A percentile compares a stretch with the other conserved stretches of the same genome.
These are phyloP conservation scores for Botryotinia globosa DNA, from an alignment of 2,329 filamentous ascomycete species.

Conservation along the genomic window DNA sequence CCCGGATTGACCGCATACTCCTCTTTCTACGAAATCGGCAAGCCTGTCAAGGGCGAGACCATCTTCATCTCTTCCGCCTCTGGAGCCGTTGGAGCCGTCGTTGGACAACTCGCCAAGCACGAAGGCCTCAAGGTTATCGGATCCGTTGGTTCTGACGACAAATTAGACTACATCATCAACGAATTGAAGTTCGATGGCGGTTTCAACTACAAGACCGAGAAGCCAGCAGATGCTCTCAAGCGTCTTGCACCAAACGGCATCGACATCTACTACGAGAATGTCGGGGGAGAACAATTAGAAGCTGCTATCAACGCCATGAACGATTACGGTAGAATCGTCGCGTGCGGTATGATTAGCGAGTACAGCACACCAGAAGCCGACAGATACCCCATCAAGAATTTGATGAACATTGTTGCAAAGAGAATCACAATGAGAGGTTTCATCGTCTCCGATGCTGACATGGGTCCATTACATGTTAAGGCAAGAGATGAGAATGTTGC, in stretches of 20 bases:
- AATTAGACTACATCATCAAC: constrained; percentile 70
- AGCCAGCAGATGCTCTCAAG: constrained; percentile 58
- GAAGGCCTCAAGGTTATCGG: constrained; percentile 73
- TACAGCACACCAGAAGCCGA: constrained; percentile 57
- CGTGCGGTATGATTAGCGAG: constrained; percentile 64
- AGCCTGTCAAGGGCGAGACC: constrained; percentile 73
- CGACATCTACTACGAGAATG: constrained; percentile 81
- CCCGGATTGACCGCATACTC: constrained; percentile 74
- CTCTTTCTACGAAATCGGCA: constrained; percentile 70
- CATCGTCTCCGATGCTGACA: constrained; percentile 59
- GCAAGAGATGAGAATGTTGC: constrained; percentile 65
- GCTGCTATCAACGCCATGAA: constrained; percentile 64
- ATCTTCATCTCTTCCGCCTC: constrained; percentile 75
- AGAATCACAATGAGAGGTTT: constrained; percentile 65
- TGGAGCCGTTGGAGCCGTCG: constrained; percentile 71
- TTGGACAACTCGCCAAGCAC: constrained; percentile 75
- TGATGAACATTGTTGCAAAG: constrained; percentile 58
- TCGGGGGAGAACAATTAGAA: constrained; percentile 71
- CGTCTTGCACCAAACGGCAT: constrained; percentile 69
- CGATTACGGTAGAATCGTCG: constrained; percentile 59
- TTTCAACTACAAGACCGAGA: constrained; percentile 81
- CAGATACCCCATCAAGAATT: constrained; percentile 59
- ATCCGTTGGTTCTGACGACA: constrained; percentile 72
- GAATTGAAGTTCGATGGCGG: constrained; percentile 69
- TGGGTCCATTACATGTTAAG: constrained; percentile 57